phyloP scores from a whole-genome alignment of 768 basidiomycete genomes.

The Termitomyces sp. region DNA sequence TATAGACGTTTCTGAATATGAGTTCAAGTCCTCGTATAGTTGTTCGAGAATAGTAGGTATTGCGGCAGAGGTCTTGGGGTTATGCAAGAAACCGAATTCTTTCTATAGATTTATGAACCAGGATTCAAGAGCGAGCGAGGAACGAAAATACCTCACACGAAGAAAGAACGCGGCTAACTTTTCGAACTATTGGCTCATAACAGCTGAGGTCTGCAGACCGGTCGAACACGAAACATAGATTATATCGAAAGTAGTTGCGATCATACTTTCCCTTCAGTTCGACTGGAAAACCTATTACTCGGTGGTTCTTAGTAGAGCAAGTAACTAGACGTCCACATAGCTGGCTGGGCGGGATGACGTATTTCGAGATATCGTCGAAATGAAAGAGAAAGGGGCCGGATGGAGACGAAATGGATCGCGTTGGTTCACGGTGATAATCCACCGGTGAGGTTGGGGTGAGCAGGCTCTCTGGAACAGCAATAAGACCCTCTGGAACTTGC shows the following conservation, averaged over 20 bases:
- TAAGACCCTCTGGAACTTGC: conserved; percentile 92
- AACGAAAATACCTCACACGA: conserved; percentile 72
- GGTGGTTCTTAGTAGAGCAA: conserved; percentile 74
- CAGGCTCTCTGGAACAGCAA: conserved; percentile 39
- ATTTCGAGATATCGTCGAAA: conserved; percentile 89
- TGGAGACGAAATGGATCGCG: conserved; percentile 43
- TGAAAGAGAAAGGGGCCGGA: conserved; percentile 64
- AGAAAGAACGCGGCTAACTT: conserved; percentile 85
- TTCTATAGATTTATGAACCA: conserved; percentile 39
- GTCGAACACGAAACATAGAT: conserved; percentile 95
- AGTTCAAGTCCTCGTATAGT: conserved; percentile 94
- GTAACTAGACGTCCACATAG: conserved; percentile 88
- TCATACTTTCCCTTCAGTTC: conserved; percentile 71
- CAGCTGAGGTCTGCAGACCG: conserved; percentile 87
- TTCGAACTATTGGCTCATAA: conserved; percentile 93
- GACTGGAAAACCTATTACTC: conserved; percentile 91
- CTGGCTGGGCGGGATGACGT: conserved; percentile 84
- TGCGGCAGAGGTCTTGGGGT: conserved; percentile 55
- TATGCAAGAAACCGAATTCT: conserved; percentile 87
- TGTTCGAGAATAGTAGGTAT: conserved; percentile 89
- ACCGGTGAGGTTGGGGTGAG: conserved; percentile 30
- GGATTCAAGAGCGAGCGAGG: not conserved
- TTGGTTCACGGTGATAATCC: conserved; percentile 31
- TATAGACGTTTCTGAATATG: conserved; percentile 95
- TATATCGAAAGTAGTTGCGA: conserved; percentile 88